phyloP scores from a whole-genome alignment of 2,329 filamentous ascomycete genomes.

The Niveomyces coronatus region DNA sequence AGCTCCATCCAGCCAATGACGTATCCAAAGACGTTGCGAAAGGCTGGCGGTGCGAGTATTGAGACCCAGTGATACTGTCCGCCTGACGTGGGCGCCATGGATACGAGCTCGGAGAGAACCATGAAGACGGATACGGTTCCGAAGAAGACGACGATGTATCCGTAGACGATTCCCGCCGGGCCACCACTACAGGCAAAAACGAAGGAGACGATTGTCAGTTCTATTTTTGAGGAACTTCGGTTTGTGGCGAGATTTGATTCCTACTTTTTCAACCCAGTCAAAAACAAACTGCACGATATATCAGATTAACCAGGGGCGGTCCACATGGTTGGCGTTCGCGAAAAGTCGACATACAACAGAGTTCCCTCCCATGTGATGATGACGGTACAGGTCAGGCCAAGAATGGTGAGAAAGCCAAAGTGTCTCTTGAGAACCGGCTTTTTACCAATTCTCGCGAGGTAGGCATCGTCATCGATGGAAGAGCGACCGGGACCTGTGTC shows the following conservation, averaged over 20 bases:
- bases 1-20: too few species aligned
- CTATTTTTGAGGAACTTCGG: too few species aligned
- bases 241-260: too few species aligned
- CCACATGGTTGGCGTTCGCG: constrained; percentile 15
- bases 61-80: constrained; percentile 1
- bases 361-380: constrained; percentile 20
- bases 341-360: constrained; percentile 18
- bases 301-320: too few species aligned
- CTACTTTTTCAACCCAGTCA: too few species aligned
- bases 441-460: constrained; percentile 14
- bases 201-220: too few species aligned
- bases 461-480: background rate
- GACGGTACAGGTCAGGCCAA: constrained; percentile 18
- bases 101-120: background rate
- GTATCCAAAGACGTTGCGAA: too few species aligned
- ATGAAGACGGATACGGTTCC: constrained; percentile 22
- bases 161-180: constrained; percentile 33
- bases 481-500: too few species aligned
- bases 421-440: constrained; percentile 16
- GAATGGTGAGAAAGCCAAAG: constrained; percentile 17
- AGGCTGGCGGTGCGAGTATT: background rate
- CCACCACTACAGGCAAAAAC: too few species aligned
- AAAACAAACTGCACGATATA: too few species aligned
- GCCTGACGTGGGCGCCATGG: background rate
- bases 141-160: constrained; percentile 40